A percentile compares a stretch with the other conserved stretches of the same genome.
Evolutionary conservation across 768 basidiomycete genomes (phyloP).

Genomic region (Lactarius hatsudake): DNA sequence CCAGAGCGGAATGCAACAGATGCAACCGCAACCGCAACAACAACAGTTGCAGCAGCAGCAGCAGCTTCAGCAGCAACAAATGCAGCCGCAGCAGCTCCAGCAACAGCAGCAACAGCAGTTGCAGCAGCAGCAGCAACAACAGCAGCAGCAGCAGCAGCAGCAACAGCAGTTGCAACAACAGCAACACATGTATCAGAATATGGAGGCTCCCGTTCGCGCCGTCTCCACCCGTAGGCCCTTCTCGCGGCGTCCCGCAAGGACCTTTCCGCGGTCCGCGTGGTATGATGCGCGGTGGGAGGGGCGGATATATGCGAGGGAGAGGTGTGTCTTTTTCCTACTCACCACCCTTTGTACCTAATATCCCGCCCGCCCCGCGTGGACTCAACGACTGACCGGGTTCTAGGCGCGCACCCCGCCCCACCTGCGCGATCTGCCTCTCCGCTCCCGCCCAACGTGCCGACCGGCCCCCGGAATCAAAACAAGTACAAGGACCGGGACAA

Average conservation of each 20-base stretch:
- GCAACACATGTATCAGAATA: slow-evolving; percentile 65
- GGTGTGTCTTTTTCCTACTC: slow-evolving; percentile 28
- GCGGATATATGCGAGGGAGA: slow-evolving; percentile 42
- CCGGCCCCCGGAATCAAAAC: slow-evolving; percentile 83
- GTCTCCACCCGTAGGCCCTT: slow-evolving; percentile 38
- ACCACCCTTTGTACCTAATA: neutral
- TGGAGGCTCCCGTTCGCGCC: slow-evolving; percentile 55
- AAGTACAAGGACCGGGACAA: slow-evolving; percentile 89
- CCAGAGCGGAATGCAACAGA: slow-evolving; percentile 43
- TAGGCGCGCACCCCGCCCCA: slow-evolving; percentile 39
- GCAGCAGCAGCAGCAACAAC: neutral
- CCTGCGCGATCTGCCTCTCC: slow-evolving; percentile 80
- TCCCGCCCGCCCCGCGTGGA: neutral
- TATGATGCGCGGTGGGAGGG: slow-evolving; percentile 43
- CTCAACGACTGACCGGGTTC: slow-evolving; percentile 1
- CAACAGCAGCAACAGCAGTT: slow-evolving; percentile 51
- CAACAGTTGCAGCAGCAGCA: slow-evolving; percentile 41
- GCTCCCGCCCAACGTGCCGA: slow-evolving; percentile 82
- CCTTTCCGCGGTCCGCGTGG: slow-evolving; percentile 46
- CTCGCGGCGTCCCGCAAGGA: slow-evolving; percentile 35
- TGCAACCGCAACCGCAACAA: slow-evolving; percentile 19
- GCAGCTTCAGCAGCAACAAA: slow-evolving; percentile 46
- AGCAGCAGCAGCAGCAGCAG: slow-evolving; percentile 55
- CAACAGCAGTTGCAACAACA: neutral
- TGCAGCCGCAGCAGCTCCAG: slow-evolving; percentile 39